Evolutionary conservation across 345 rosid species (phyloP).

Genomic region (Eucalyptus erythrocorys): DNA sequence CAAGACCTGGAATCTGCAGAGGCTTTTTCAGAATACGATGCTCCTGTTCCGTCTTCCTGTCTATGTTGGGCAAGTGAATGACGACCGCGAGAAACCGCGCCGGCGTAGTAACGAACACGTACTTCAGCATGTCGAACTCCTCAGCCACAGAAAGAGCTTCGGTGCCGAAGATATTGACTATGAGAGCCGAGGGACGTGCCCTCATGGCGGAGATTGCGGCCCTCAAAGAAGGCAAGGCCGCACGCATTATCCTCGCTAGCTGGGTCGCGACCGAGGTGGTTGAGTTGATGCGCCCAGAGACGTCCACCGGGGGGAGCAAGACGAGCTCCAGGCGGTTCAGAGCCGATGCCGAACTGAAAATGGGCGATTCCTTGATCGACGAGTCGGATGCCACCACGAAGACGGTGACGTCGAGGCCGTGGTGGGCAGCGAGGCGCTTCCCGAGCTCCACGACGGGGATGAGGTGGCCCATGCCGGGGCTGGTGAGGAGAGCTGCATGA

Average conservation of each 20-base stretch:
- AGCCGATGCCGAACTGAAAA: not conserved
- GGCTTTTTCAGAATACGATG: conserved; percentile 5
- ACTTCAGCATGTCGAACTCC: conserved; percentile 34
- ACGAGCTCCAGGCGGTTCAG: conserved; percentile 13
- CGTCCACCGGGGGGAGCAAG: conserved; percentile 21
- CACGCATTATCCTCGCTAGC: conserved; percentile 20
- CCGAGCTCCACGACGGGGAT: conserved; percentile 25
- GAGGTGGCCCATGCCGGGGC: conserved; percentile 68
- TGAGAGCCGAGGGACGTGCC: conserved; percentile 24
- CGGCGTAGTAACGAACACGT: conserved; percentile 26
- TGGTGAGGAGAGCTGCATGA: conserved; percentile 35
- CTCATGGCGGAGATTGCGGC: conserved; percentile 24
- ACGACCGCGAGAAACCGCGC: conserved; percentile 48
- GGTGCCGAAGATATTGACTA: conserved; percentile 41
- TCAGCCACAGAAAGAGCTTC: conserved; percentile 29
- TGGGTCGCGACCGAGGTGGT: conserved; percentile 9
- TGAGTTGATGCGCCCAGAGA: conserved; percentile 7
- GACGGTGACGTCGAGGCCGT: conserved; percentile 23
- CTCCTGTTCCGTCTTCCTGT: conserved; percentile 5
- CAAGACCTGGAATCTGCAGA: conserved; percentile 39
- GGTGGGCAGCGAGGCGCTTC: conserved; percentile 17
- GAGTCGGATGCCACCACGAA: conserved; percentile 5
- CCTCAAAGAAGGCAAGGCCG: conserved; percentile 25
- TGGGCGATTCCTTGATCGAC: conserved; percentile 14
- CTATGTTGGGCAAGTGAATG: conserved; percentile 21